phyloP scores from a whole-genome alignment of 1,284 basidiomycete genomes.

The Filobasidium uniguttulatum region DNA sequence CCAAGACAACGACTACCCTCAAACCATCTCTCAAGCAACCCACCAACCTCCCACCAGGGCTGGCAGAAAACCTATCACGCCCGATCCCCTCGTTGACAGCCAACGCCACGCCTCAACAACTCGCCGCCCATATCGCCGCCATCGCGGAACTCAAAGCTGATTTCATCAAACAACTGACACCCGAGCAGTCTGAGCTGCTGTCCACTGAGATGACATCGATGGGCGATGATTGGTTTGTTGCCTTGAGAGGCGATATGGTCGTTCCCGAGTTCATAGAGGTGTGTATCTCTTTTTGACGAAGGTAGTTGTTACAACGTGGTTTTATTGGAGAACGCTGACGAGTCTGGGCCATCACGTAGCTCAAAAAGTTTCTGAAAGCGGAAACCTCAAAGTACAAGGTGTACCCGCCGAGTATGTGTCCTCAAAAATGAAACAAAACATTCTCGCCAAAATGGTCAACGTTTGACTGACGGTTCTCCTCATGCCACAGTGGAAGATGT shows the following conservation, averaged over 20 bases:
- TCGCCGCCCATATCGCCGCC: not conserved
- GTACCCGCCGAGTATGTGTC: slow-evolving; percentile 38
- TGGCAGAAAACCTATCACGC: slow-evolving; percentile 3
- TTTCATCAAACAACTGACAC: slow-evolving; percentile 7
- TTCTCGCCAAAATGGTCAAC: not conserved
- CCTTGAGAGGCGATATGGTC: slow-evolving; percentile 33
- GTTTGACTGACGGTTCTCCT: not conserved
- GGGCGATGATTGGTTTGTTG: slow-evolving; percentile 38
- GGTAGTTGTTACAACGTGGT: no score
- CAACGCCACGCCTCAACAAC: not conserved
- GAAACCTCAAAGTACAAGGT: slow-evolving; percentile 34
- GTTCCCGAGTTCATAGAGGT: slow-evolving; percentile 35
- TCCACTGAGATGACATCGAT: slow-evolving; percentile 34
- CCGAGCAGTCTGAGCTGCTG: slow-evolving; percentile 18
- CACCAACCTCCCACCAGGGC: slow-evolving; percentile 4
- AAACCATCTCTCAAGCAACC: no score
- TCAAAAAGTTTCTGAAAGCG: slow-evolving; percentile 31
- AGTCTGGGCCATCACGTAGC: slow-evolving; percentile 17
- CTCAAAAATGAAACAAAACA: not conserved
- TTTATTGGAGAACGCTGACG: no score
- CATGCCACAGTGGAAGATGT: slow-evolving; percentile 38
- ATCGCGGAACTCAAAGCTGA: slow-evolving; percentile 4
- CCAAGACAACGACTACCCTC: no score
- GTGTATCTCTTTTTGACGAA: no score
- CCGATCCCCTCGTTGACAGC: slow-evolving; percentile 3